phyloP scores from a whole-genome alignment of 129 eudicot genomes.

The Tagetes erecta region DNA sequence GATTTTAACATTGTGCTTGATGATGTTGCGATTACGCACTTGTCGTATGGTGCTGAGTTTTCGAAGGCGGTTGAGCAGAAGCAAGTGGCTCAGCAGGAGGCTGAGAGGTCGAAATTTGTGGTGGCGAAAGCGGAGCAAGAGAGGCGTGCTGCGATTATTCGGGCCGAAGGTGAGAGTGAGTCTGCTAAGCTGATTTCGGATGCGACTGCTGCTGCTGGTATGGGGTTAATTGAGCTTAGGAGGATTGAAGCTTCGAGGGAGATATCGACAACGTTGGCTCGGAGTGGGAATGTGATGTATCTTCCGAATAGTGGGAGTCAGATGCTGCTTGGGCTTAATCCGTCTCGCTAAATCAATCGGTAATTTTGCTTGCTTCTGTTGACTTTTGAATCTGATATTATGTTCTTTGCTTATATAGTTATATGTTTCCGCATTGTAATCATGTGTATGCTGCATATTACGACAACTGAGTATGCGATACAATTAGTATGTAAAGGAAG shows the following conservation, averaged over 20 bases:
- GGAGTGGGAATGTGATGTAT: slow-evolving; percentile 64
- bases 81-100: slow-evolving; percentile 99
- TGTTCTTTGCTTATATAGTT: too few relatives aligned
- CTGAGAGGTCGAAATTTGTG: slow-evolving; percentile 84
- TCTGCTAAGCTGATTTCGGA: slow-evolving; percentile 88
- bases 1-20: slow-evolving; percentile 88
- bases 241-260: slow-evolving; percentile 91
- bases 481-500: neutral
- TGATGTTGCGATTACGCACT: slow-evolving; percentile 92
- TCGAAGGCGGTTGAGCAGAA: slow-evolving; percentile 96
- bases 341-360: slow-evolving; percentile 54
- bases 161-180: slow-evolving; percentile 98
- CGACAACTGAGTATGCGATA: too few relatives aligned
- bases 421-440: too few relatives aligned
- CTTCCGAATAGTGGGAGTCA: slow-evolving; percentile 56
- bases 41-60: slow-evolving; percentile 87
- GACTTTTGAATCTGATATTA: too few relatives aligned
- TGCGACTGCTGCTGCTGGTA: slow-evolving; percentile 80
- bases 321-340: slow-evolving; percentile 66
- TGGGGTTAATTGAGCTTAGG: slow-evolving; percentile 91
- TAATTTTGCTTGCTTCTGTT: neutral
- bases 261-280: slow-evolving; percentile 53
- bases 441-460: too few relatives aligned
- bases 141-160: slow-evolving; percentile 72
- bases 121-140: slow-evolving; percentile 94